Base-by-base conservation (phyloP, 2,329 filamentous ascomycete genomes). In the Apiospora phragmitis region DNA sequence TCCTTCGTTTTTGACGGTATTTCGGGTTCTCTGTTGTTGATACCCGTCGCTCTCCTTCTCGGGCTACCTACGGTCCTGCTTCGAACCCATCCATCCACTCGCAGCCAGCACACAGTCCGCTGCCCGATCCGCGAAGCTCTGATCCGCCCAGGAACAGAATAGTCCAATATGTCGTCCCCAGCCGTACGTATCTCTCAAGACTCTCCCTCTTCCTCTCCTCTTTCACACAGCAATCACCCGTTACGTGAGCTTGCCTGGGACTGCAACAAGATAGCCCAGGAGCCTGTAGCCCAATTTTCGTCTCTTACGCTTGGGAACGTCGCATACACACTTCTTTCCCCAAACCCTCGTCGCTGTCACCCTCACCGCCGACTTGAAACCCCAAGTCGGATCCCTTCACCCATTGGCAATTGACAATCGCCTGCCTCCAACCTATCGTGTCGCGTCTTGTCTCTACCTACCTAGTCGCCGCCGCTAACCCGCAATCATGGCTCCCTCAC, bases 151-250 rank as follows among this genome's bases (percentile, higher is more conserved):
- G 55, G 55, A 62, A 62, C 47, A 42, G 59, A 68, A 76, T 79
- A 78, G 75, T 74, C 75, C 76, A 79, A 78, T 77, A 80, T 80
- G 79, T 80, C 78, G 74, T 76, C 79, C 75, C 78, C 78, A 78
- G 78, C 79, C 75, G 79, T 80, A 77, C 77, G 79, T 77, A 67
- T 67, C 65, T 67, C 65, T 32, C 42, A 42, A 42, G 32, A 42
- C 62, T 59, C 72, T 76, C n/a, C 59, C 62, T 42, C 43, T 24
- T 67, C 43, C 43, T 43, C 21, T 35, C 51, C 21, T 32, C 55
- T 62, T 38, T 62, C 55, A 38, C 55, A 11, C n/a, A 11, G 55
- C 26, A 29, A 24, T 32, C 43, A 11, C 55, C 51, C 49, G 18
- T 18, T 32, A 29, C 62, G 26, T 24, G 8, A n/a, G 32, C 18